phyloP scores from a whole-genome alignment of 2,329 filamentous ascomycete genomes.

The Lachnellula arida region DNA sequence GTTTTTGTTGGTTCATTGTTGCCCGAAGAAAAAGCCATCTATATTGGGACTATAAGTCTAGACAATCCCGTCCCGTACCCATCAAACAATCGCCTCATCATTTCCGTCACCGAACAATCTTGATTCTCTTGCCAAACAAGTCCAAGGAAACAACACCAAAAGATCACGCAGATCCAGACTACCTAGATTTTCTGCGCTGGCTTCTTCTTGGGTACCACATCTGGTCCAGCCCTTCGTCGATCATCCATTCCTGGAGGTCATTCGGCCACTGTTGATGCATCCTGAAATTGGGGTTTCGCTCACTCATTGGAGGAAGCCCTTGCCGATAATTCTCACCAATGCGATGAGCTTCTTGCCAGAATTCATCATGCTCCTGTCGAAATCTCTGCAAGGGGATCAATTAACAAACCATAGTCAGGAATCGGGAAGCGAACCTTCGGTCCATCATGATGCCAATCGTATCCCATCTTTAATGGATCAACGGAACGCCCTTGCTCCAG shows the following conservation, averaged over 20 bases:
- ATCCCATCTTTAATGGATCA: constrained; percentile 18
- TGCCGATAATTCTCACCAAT: constrained; percentile 19
- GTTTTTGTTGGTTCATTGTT: too few species aligned
- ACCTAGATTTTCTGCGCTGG: background rate
- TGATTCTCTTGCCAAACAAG: too few species aligned
- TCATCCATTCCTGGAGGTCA: constrained; percentile 14
- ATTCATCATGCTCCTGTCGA: constrained; percentile 22
- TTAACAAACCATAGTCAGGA: background rate
- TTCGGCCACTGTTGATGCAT: constrained; percentile 13
- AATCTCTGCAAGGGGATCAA: constrained; percentile 19
- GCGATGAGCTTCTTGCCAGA: constrained; percentile 29
- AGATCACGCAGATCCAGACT: background rate
- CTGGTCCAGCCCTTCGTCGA: background rate
- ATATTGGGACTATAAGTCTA: too few species aligned
- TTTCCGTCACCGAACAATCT: too few species aligned
- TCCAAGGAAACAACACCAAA: too few species aligned
- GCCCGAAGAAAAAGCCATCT: too few species aligned
- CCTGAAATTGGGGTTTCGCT: constrained; percentile 7
- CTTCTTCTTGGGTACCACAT: background rate
- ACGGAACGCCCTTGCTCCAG: constrained; percentile 4
- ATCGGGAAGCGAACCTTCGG: constrained; percentile 20
- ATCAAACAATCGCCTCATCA: too few species aligned
- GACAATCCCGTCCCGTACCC: too few species aligned
- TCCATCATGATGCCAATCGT: constrained; percentile 24
- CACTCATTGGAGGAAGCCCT: background rate